These are phyloP conservation scores for Exobasidium rhododendri DNA, from an alignment of 1,284 basidiomycete genomes.

Conservation along the genomic window DNA sequence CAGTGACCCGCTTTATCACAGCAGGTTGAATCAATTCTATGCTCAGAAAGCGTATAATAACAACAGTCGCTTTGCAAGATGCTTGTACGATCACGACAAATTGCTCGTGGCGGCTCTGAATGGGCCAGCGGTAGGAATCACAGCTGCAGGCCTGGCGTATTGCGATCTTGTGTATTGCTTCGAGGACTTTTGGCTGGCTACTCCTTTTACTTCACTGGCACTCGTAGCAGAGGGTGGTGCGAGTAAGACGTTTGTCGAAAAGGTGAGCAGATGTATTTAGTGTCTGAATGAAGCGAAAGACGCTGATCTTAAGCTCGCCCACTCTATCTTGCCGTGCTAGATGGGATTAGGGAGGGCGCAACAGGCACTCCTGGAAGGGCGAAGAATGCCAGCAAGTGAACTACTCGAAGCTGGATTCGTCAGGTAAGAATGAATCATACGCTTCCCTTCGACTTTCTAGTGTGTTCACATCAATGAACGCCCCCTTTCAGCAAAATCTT, in stretches of 20 bases:
- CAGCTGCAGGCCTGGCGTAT: conserved; percentile 29
- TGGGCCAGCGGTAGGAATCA: conserved; percentile 35
- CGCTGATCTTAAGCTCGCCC: neutral
- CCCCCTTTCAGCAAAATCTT: conserved; percentile 16
- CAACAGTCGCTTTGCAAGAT: neutral
- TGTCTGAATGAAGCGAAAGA: neutral
- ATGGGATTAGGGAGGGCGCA: conserved; percentile 37
- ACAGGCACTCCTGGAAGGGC: conserved; percentile 32
- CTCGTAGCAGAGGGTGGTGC: conserved; percentile 34
- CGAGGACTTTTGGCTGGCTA: conserved; percentile 37
- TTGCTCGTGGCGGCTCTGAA: conserved; percentile 38
- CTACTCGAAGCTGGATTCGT: conserved; percentile 34
- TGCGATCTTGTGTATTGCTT: conserved; percentile 37
- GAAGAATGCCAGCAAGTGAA: conserved; percentile 27
- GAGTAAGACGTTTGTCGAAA: conserved; percentile 13
- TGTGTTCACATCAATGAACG: neutral
- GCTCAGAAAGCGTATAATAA: neutral
- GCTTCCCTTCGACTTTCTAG: neutral
- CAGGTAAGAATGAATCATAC: conserved; percentile 18
- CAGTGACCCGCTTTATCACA: conserved; percentile 1
- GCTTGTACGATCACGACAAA: conserved; percentile 22
- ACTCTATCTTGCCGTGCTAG: too few relatives aligned
- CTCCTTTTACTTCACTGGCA: conserved; percentile 35
- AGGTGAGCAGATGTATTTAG: neutral
- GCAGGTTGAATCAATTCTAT: neutral